A percentile compares a stretch with the other conserved stretches of the same genome.
Evolutionary conservation across 257 asterid genomes (phyloP).

Genomic region (Solanum sejunctum): DNA sequence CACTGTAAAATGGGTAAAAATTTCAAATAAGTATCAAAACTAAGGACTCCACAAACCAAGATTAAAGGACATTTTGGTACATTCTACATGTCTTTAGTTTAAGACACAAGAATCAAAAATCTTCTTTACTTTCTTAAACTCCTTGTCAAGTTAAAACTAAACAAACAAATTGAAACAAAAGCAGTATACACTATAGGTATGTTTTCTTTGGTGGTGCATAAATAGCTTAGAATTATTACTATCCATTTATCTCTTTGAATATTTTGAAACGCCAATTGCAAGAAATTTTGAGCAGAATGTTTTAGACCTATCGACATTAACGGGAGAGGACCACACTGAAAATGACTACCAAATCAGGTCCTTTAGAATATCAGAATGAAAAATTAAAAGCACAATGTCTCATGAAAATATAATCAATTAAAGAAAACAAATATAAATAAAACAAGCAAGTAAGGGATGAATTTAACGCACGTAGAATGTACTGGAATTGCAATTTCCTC

Average conservation of each 20-base stretch:
- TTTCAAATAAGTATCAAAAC: background rate
- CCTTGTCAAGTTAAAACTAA: background rate
- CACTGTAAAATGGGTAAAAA: slow-evolving; percentile 28
- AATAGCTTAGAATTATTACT: background rate
- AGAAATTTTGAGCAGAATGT: background rate
- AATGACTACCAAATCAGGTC: background rate
- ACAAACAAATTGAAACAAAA: background rate
- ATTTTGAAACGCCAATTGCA: background rate
- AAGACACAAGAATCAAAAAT: background rate
- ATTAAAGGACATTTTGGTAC: background rate
- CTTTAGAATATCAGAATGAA: background rate
- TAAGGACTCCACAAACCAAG: background rate
- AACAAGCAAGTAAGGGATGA: background rate
- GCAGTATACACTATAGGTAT: background rate
- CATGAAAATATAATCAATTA: background rate
- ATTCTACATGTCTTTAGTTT: background rate
- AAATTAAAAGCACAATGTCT: background rate
- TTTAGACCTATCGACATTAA: background rate
- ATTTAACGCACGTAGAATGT: slow-evolving; percentile 62
- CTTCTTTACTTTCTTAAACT: background rate
- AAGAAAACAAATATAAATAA: background rate
- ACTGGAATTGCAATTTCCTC: slow-evolving; percentile 98
- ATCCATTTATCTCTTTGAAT: background rate
- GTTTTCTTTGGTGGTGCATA: background rate
- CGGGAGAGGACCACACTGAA: background rate